Conservation (phyloP, 2,329 filamentous ascomycete species). For the Nannizziopsis arthrosporioides region DNA sequence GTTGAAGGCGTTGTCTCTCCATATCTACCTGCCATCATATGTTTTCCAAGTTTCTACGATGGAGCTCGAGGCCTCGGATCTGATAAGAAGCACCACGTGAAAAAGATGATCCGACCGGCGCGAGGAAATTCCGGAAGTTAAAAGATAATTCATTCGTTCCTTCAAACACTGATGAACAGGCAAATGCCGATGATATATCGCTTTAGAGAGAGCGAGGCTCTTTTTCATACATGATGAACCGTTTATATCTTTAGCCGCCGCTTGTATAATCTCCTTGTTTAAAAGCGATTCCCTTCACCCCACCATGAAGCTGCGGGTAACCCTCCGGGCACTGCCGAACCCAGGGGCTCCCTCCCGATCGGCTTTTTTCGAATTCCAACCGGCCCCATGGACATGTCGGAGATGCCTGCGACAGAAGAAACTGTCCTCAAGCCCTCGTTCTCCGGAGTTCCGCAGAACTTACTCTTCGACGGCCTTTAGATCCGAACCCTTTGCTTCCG, state of each 20-base stretch:
- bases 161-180: too few relatives aligned
- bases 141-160: slow-evolving; percentile 9
- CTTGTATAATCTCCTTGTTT: background rate
- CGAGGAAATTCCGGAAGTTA: slow-evolving; percentile 6
- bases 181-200: background rate
- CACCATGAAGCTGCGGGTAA: slow-evolving; percentile 10
- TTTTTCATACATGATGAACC: background rate
- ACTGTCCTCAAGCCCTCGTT: background rate
- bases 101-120: background rate
- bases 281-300: background rate
- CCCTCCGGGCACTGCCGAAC: background rate
- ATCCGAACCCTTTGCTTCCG: background rate
- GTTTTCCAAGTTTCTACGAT: too few relatives aligned
- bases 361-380: background rate
- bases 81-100: background rate
- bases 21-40: too few relatives aligned
- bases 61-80: too few relatives aligned
- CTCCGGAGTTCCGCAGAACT: background rate
- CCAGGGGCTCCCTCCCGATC: background rate
- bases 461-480: slow-evolving; percentile 1
- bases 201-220: background rate
- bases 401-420: slow-evolving; percentile 15
- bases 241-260: background rate
- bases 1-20: too few relatives aligned
- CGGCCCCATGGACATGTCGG: slow-evolving; percentile 17